Evolutionary conservation across 202 grass and related monocot genomes (phyloP).

Genomic region (Digitaria exilis): DNA sequence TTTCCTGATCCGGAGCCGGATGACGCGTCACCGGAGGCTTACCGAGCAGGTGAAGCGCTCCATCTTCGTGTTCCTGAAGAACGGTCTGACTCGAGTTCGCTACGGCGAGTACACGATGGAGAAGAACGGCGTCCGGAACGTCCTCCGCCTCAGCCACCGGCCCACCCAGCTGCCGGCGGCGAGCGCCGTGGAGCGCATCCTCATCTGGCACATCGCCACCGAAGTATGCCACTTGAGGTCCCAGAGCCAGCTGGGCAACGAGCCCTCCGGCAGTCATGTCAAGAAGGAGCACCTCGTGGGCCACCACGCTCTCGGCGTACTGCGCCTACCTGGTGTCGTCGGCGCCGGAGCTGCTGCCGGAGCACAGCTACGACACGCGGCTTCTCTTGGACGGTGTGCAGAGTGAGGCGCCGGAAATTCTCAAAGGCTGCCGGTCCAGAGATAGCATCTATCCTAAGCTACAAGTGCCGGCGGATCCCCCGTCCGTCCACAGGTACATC

Average conservation of each 20-base stretch:
- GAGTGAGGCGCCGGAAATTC: background rate
- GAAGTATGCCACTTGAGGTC: background rate
- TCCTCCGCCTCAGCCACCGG: background rate
- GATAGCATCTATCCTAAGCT: background rate
- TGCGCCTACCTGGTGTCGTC: background rate
- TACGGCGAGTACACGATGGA: background rate
- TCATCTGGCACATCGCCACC: background rate
- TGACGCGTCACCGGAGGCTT: background rate
- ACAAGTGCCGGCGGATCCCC: background rate
- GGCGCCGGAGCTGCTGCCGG: background rate
- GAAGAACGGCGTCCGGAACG: background rate
- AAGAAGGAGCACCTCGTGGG: background rate
- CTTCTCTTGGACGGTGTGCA: background rate
- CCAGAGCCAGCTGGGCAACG: background rate
- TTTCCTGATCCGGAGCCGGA: background rate
- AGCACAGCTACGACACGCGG: background rate
- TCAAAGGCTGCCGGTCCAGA: background rate
- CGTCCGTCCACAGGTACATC: background rate
- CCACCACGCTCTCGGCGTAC: background rate
- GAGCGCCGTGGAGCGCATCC: background rate
- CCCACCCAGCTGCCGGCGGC: background rate
- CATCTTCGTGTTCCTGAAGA: too few relatives aligned
- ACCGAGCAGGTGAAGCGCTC: background rate
- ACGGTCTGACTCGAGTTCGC: background rate
- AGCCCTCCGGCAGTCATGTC: background rate